Base-by-base conservation (phyloP, 208 protist genomes). In the Entamoeba moshkovskii region DNA sequence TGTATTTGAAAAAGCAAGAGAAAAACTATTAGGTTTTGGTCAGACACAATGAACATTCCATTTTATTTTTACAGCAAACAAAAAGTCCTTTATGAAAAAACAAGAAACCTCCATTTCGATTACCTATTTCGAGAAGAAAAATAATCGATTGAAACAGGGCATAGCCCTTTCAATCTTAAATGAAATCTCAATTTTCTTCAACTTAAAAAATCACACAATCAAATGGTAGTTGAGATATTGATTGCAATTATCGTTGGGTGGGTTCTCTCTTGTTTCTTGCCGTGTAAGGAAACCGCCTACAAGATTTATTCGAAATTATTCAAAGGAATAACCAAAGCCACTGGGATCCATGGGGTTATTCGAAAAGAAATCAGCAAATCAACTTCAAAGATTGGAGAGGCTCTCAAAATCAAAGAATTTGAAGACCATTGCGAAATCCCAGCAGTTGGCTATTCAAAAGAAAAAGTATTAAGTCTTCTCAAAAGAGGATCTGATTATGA, bases 401-500 rank as follows among this genome's bases (percentile, higher is more conserved):
- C 29, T n/a, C 29, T 73, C 5, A 8, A 29, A n/a, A 73, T 73
- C 22, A 73, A 73, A 73, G 59, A 73, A 73, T 73, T 73, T 38
- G 59, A 73, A 25, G 29, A 73, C 3, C 29, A 73, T 22, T n/a
- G 16, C 6, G 59, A 73, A 38, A 73, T 92, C n/a, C 91, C 91
- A 25, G 91, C 33, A 46, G 91, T 48, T 33, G 91, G 91, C 33
- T 33, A 38, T 45, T 92, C 91, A 45, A 92, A 92, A 33, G 91
- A 92, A 44, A 47, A 92, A 47, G 45, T 92, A 13, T 44, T 47
- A 13, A 33, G 45, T 25, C 44, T 92, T 22, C 16, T 92, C 22
- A 46, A 92, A 11, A 59, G 5, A 3, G 18, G 38, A 44, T 33
- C 47, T 92, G 92, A 93, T 5, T 94, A 95, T 52, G 85, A 94